phyloP scores from a whole-genome alignment of 2,329 filamentous ascomycete species.

The Colletotrichum sp. region DNA sequence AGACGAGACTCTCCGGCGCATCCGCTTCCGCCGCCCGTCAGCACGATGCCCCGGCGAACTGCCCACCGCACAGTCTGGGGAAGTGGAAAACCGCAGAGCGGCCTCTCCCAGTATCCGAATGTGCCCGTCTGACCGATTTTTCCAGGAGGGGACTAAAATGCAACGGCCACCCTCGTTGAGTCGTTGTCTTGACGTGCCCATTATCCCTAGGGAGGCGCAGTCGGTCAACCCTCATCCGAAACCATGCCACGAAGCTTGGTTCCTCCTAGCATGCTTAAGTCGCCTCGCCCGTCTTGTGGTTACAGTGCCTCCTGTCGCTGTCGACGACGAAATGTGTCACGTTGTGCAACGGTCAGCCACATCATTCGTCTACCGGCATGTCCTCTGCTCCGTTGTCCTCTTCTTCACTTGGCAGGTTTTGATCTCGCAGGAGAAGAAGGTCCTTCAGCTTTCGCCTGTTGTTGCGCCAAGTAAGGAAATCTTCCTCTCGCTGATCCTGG shows the following conservation, averaged over 20 bases:
- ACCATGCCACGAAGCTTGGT: conserved; percentile 10
- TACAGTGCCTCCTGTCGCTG: background rate
- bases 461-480: conserved; percentile 46
- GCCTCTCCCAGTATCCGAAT: background rate
- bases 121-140: background rate
- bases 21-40: background rate
- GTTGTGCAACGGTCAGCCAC: background rate
- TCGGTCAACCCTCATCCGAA: conserved; percentile 14
- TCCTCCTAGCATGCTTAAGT: background rate
- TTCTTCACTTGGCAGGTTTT: conserved; percentile 50
- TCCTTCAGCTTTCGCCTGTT: conserved; percentile 50
- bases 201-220: conserved; percentile 11
- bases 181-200: background rate
- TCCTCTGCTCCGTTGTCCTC: conserved; percentile 35
- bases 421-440: conserved; percentile 47
- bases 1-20: conserved; percentile 1
- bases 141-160: background rate
- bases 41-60: background rate
- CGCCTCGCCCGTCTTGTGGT: background rate
- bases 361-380: background rate
- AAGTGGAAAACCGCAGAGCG: conserved; percentile 8
- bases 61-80: conserved; percentile 4
- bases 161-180: background rate
- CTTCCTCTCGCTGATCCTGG: conserved; percentile 55
- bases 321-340: background rate